Percentiles rank a stretch among this genome's conserved stretches.
Evolutionary conservation across 495 filamentous ascomycete genomes (phyloP).

Genomic region (Daldinia childiae): DNA sequence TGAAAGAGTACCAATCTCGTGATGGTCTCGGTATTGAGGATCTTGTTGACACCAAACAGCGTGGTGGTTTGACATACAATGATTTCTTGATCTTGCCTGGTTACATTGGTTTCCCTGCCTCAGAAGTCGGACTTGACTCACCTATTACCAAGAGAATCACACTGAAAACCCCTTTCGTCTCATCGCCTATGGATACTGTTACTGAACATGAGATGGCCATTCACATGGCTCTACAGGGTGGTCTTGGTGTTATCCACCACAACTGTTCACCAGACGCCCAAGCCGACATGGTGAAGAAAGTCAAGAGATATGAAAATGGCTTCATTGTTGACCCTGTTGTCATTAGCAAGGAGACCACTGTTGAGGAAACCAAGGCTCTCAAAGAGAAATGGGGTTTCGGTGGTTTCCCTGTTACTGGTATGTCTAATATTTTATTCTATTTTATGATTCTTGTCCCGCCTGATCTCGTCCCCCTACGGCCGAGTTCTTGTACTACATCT

Average conservation of each 20-base stretch:
- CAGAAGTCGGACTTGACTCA: constrained; percentile 86
- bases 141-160: constrained; percentile 93
- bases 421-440: constrained; percentile 59
- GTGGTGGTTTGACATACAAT: constrained; percentile 87
- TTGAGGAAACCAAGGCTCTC: constrained; percentile 87
- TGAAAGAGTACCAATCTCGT: constrained; percentile 74
- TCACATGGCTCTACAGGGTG: constrained; percentile 96
- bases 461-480: not conserved
- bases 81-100: constrained; percentile 69
- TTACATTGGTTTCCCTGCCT: constrained; percentile 84
- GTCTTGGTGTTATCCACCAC: constrained; percentile 97
- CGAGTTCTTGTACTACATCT: constrained; percentile 37
- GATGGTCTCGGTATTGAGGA: constrained; percentile 88
- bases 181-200: constrained; percentile 99
- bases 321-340: constrained; percentile 98
- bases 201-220: constrained; percentile 99
- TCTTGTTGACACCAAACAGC: constrained; percentile 84
- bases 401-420: constrained; percentile 98
- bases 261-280: constrained; percentile 96
- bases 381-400: constrained; percentile 99
- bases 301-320: constrained; percentile 99
- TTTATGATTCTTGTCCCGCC: constrained; percentile 32
- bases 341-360: constrained; percentile 84
- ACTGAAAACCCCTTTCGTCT: constrained; percentile 93
- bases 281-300: constrained; percentile 98